phyloP scores from a whole-genome alignment of 139 green algal species.

The Chlorella sp. region DNA sequence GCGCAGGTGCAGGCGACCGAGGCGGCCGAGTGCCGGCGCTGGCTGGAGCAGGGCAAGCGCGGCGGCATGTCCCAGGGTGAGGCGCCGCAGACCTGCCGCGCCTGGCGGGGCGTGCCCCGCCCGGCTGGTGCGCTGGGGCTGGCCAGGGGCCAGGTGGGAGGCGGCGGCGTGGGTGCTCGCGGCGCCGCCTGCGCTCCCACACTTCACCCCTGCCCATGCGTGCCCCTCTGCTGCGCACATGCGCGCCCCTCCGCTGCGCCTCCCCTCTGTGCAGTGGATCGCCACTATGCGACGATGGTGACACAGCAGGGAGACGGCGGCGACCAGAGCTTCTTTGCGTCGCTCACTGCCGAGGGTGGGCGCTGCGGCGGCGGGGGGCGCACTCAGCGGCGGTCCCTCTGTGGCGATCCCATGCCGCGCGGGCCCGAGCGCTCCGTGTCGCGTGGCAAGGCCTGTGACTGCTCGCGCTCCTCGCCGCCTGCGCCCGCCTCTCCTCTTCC shows the following conservation, averaged over 20 bases:
- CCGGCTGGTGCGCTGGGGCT: background rate
- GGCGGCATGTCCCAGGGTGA: constrained; percentile 19
- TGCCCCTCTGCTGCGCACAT: background rate
- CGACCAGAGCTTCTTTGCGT: too few species aligned
- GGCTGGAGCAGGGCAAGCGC: constrained; percentile 15
- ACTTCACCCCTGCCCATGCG: background rate
- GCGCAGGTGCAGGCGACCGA: constrained; percentile 19
- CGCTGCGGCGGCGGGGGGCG: background rate
- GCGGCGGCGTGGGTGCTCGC: background rate
- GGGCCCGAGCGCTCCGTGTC: background rate
- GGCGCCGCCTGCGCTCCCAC: background rate
- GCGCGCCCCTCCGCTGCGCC: background rate
- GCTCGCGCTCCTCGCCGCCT: background rate
- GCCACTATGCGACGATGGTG: background rate
- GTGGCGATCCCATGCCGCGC: background rate
- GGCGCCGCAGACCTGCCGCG: too few species aligned
- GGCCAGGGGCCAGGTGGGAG: background rate
- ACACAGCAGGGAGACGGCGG: constrained; percentile 2
- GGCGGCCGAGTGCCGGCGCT: constrained; percentile 8
- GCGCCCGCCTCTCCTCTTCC: background rate
- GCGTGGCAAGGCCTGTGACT: background rate
- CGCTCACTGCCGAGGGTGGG: too few species aligned
- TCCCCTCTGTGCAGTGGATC: constrained; percentile 4
- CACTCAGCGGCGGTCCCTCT: background rate
- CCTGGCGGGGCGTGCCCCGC: too few species aligned